Conservation (phyloP, 106 monocot genomes). For the Xerophyta viscosa region DNA sequence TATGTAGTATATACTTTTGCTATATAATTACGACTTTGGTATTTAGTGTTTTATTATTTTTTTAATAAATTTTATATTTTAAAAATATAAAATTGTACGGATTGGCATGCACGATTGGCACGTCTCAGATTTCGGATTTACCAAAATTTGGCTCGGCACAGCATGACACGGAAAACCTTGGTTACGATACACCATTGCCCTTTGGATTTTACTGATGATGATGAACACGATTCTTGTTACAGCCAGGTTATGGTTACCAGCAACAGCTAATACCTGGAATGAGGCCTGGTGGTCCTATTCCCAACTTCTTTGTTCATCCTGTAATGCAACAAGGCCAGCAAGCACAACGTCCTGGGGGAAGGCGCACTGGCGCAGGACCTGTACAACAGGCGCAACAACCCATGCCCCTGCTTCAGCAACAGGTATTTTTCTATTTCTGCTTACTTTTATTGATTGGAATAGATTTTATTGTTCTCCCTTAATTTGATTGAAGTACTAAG, state of each 20-base stretch:
- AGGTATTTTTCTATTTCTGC: constrained; percentile 9
- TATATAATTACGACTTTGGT: no score
- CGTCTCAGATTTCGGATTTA: no score
- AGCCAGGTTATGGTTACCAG: constrained; percentile 82
- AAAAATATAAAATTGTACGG: no score
- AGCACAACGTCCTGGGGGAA: constrained; percentile 44
- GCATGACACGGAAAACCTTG: no score
- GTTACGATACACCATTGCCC: no score
- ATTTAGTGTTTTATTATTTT: no score
- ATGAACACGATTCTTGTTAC: not conserved
- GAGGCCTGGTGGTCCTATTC: constrained; percentile 74
- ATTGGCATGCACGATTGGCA: no score
- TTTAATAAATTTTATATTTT: no score
- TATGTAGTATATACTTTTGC: no score
- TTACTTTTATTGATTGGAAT: not conserved
- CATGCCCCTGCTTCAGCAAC: constrained; percentile 49
- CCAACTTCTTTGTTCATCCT: constrained; percentile 67
- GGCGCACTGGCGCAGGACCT: constrained; percentile 48
- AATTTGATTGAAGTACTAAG: no score
- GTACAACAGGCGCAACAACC: constrained; percentile 57
- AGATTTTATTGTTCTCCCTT: no score
- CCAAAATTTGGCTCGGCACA: no score
- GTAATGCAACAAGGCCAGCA: constrained; percentile 75
- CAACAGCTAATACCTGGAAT: constrained; percentile 84
- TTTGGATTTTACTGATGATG: not conserved